These are phyloP conservation scores for Paxillus ammoniavirescens DNA, from an alignment of 768 basidiomycete species.

Conservation along the genomic window DNA sequence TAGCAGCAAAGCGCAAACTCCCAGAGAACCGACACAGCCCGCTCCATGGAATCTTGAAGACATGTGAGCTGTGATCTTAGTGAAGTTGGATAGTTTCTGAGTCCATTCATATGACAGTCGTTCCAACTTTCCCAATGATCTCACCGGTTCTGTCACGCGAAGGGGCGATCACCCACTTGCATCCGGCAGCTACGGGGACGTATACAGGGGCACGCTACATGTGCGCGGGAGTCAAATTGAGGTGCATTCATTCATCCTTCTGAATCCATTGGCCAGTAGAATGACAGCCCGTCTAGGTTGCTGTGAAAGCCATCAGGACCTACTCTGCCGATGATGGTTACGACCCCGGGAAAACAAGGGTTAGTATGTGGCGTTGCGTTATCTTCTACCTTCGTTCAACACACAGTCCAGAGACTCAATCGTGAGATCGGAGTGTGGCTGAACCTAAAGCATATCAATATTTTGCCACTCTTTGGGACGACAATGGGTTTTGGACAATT, in stretches of 20 bases:
- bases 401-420: slow-evolving; percentile 16
- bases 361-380: too few relatives aligned
- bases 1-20: too few relatives aligned
- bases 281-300: too few relatives aligned
- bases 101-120: too few relatives aligned
- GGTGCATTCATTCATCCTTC: not conserved
- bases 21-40: too few relatives aligned
- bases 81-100: too few relatives aligned
- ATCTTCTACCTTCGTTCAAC: too few relatives aligned
- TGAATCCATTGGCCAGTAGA: not conserved
- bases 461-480: slow-evolving; percentile 30
- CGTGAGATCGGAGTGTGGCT: slow-evolving; percentile 33
- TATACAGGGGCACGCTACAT: not conserved
- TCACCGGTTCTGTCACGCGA: too few relatives aligned
- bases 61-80: too few relatives aligned
- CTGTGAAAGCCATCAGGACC: too few relatives aligned
- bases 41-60: too few relatives aligned
- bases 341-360: not conserved
- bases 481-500: slow-evolving; percentile 28
- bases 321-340: not conserved
- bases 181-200: not conserved
- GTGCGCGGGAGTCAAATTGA: not conserved
- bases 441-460: slow-evolving; percentile 27
- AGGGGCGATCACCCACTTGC: not conserved
- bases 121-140: too few relatives aligned